A percentile compares a stretch with the other conserved stretches of the same genome.
Conservation (phyloP, 345 rosid genomes). For the Dipteronia sinensis region DNA sequence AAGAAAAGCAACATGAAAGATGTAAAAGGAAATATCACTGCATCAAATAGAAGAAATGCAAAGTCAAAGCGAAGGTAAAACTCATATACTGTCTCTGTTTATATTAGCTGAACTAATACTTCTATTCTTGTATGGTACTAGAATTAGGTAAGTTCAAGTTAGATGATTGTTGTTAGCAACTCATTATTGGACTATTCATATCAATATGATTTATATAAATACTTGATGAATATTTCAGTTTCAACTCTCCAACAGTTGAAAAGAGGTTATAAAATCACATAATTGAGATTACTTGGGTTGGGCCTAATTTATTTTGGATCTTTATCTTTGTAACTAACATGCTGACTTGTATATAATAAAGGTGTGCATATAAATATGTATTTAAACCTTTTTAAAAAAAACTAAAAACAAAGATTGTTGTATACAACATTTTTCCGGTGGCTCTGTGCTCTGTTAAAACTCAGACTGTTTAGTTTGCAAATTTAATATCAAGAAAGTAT, state of each 20-base stretch:
- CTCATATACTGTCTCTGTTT: neutral
- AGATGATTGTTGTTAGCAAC: neutral
- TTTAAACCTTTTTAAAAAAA: too few relatives aligned
- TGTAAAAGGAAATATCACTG: slow-evolving; percentile 17
- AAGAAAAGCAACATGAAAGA: slow-evolving; percentile 33
- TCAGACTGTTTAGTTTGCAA: neutral
- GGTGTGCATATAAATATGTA: neutral
- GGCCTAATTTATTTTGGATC: neutral
- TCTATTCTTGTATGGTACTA: neutral
- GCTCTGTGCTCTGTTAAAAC: neutral
- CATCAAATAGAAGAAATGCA: slow-evolving; percentile 29
- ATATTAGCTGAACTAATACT: too few relatives aligned
- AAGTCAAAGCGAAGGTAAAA: slow-evolving; percentile 38
- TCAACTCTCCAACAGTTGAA: neutral
- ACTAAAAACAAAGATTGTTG: too few relatives aligned
- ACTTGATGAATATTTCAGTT: neutral
- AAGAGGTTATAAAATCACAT: neutral
- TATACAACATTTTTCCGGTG: neutral
- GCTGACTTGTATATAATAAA: neutral
- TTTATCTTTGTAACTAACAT: neutral
- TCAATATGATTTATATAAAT: neutral
- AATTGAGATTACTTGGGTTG: neutral
- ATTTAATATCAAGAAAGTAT: neutral
- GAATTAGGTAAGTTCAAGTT: neutral
- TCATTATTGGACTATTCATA: too few relatives aligned